Conservation (phyloP, 2,329 filamentous ascomycete species). For the Pseudogymnoascus sp. region DNA sequence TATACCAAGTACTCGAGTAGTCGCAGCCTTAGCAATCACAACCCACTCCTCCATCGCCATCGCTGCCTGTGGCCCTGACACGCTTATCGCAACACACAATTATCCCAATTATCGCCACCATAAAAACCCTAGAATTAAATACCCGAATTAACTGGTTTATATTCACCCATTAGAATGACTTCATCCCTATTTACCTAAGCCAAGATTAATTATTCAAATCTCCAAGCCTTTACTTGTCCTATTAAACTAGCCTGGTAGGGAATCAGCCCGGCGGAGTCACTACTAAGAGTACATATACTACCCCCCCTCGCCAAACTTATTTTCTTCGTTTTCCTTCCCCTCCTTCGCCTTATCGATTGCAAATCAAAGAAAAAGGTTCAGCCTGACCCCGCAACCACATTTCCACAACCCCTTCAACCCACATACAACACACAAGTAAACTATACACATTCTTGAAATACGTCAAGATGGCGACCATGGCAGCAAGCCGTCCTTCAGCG, state of each 20-base stretch:
- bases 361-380: constrained; percentile 5
- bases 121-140: constrained; percentile 6
- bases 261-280: not conserved
- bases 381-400: constrained; percentile 3
- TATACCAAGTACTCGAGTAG: not conserved
- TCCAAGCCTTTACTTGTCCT: not conserved
- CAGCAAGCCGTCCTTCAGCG: constrained; percentile 30
- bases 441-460: not conserved
- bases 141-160: not conserved
- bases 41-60: not conserved
- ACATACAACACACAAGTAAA: not conserved
- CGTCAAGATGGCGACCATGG: constrained; percentile 42
- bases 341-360: constrained; percentile 8
- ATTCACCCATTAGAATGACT: not conserved
- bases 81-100: constrained; percentile 2
- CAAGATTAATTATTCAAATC: not conserved
- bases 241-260: not conserved
- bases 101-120: not conserved
- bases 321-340: constrained; percentile 4
- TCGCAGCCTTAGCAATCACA: not conserved
- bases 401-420: not conserved
- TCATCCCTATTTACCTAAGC: not conserved
- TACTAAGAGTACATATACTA: not conserved
- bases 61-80: not conserved
- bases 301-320: constrained; percentile 5